A percentile compares a stretch with the other conserved stretches of the same genome.
Conservation (phyloP, 1,284 basidiomycete species). For the Pseudozyma flocculosa region DNA sequence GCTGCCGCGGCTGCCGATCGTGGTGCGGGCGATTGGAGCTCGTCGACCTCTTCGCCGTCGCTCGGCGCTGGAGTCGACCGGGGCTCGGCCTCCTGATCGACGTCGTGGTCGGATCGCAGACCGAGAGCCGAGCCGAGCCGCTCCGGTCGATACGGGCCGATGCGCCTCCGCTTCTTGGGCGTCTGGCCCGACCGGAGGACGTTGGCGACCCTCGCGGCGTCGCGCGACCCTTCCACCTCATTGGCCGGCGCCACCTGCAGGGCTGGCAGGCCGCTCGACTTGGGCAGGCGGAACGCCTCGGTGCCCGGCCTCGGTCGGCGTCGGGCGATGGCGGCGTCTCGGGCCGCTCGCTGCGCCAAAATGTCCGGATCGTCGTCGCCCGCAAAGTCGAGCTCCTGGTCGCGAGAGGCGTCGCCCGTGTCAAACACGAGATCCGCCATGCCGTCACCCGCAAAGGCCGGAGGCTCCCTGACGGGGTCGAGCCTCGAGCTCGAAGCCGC, state of each 20-base stretch:
- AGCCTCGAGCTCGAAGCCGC: not conserved
- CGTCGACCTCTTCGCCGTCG: conserved; percentile 16
- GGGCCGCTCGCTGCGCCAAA: conserved; percentile 13
- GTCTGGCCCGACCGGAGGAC: conserved; percentile 8
- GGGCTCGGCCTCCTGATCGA: conserved; percentile 2
- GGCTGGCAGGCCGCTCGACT: conserved; percentile 11
- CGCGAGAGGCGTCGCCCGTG: not conserved
- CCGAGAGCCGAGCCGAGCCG: not conserved
- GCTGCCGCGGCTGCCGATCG: too few species aligned
- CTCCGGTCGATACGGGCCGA: conserved; percentile 23
- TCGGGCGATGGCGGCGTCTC: conserved; percentile 21
- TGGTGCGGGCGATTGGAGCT: conserved; percentile 9
- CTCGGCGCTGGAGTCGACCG: conserved; percentile 5
- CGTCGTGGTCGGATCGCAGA: not conserved
- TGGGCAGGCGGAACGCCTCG: conserved; percentile 18
- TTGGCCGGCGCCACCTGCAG: conserved; percentile 7
- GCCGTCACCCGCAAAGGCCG: not conserved
- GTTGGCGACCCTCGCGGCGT: conserved; percentile 9
- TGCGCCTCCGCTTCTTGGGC: conserved; percentile 6
- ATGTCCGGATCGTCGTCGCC: conserved; percentile 24
- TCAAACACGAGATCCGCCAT: not conserved
- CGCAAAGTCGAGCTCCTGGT: conserved; percentile 10
- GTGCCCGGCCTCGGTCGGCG: conserved; percentile 18
- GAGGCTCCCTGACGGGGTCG: not conserved
- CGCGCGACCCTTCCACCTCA: conserved; percentile 11